Evolutionary conservation across 768 basidiomycete species (phyloP).

Genomic region (Hygrophoropsis aurantiaca): DNA sequence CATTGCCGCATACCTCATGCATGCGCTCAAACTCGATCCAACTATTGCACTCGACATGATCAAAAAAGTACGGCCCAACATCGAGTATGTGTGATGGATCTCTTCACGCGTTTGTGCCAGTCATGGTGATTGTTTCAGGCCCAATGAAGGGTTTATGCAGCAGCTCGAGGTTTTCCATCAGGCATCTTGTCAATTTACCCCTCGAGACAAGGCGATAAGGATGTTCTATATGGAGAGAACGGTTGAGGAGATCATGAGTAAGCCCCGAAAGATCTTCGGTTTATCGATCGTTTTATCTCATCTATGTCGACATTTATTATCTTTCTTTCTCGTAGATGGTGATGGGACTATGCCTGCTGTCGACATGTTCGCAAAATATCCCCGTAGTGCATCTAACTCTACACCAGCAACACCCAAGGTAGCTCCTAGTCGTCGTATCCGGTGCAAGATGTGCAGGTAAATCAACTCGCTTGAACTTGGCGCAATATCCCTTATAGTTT

Average conservation of each 20-base stretch:
- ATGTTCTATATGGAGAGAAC: slow-evolving; percentile 84
- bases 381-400: slow-evolving; percentile 63
- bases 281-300: background rate
- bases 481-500: slow-evolving; percentile 1
- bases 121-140: slow-evolving; percentile 43
- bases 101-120: background rate
- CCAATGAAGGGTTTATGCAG: slow-evolving; percentile 79
- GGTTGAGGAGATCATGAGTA: slow-evolving; percentile 77
- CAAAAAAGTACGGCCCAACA: slow-evolving; percentile 58
- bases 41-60: slow-evolving; percentile 70
- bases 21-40: slow-evolving; percentile 55
- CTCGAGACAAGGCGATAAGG: slow-evolving; percentile 66
- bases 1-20: slow-evolving; percentile 88
- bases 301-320: background rate
- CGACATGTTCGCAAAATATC: slow-evolving; percentile 77
- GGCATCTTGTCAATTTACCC: slow-evolving; percentile 66
- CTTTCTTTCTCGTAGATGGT: slow-evolving; percentile 51
- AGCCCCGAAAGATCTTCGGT: slow-evolving; percentile 24
- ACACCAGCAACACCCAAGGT: slow-evolving; percentile 57
- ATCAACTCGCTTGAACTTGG: slow-evolving; percentile 11
- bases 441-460: slow-evolving; percentile 91
- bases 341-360: slow-evolving; percentile 64
- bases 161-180: slow-evolving; percentile 82
- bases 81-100: slow-evolving; percentile 54
- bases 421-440: slow-evolving; percentile 61